Evolutionary conservation across 768 basidiomycete species (phyloP).

Genomic region (Hortiboletus campestris): DNA sequence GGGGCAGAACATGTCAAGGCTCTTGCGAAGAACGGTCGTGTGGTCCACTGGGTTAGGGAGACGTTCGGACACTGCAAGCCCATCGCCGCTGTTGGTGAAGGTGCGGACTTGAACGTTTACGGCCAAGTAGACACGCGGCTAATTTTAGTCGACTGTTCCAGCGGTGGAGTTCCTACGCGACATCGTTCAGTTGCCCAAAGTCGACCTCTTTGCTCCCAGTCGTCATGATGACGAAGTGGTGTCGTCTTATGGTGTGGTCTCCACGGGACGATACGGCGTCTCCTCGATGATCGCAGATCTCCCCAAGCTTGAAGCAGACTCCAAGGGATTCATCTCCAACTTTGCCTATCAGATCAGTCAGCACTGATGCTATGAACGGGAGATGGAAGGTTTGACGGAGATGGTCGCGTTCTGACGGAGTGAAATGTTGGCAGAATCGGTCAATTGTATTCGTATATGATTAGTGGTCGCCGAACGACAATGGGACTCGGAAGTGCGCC

Average conservation of each 20-base stretch:
- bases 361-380: slow-evolving; percentile 64
- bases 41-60: slow-evolving; percentile 81
- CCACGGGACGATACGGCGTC: slow-evolving; percentile 50
- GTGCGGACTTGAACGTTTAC: slow-evolving; percentile 24
- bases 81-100: slow-evolving; percentile 74
- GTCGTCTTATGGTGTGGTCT: slow-evolving; percentile 61
- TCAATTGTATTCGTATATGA: slow-evolving; percentile 12
- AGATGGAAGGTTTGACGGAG: slow-evolving; percentile 52
- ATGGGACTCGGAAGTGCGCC: too few species aligned
- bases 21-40: slow-evolving; percentile 62
- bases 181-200: slow-evolving; percentile 44
- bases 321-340: slow-evolving; percentile 54
- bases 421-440: not conserved
- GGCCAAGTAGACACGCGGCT: not conserved
- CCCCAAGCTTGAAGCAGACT: slow-evolving; percentile 41
- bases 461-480: not conserved
- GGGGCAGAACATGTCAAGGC: slow-evolving; percentile 59
- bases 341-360: slow-evolving; percentile 64
- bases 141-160: slow-evolving; percentile 18
- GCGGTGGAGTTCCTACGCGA: slow-evolving; percentile 49
- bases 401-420: slow-evolving; percentile 46
- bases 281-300: slow-evolving; percentile 39
- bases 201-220: slow-evolving; percentile 39
- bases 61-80: slow-evolving; percentile 85
- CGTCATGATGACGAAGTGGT: slow-evolving; percentile 38